phyloP scores from a whole-genome alignment of 75 land plant genomes.

The Azolla pinnata region DNA sequence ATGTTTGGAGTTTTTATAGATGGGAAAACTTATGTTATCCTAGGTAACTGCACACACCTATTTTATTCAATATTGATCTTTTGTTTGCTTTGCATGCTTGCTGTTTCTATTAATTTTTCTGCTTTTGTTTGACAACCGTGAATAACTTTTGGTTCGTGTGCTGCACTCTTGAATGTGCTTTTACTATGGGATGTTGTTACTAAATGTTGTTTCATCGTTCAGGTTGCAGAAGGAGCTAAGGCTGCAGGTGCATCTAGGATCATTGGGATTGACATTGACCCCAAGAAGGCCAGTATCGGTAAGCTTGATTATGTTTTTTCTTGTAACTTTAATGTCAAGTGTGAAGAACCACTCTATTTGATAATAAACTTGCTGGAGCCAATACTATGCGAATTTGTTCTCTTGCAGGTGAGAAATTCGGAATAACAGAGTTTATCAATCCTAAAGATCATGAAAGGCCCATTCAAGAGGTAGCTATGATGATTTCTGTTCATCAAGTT shows the following conservation, averaged over 20 bases:
- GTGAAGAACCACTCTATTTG: no score
- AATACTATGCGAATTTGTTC: conserved; percentile 1
- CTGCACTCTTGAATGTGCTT: no score
- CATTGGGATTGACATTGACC: conserved; percentile 74
- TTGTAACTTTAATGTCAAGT: no score
- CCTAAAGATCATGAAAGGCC: conserved; percentile 79
- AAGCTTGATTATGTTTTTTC: no score
- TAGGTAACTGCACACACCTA: no score
- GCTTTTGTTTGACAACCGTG: no score
- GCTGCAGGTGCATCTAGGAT: conserved; percentile 76
- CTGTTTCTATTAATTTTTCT: no score
- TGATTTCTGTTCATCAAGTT: no score
- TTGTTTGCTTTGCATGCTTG: no score
- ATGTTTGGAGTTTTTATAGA: background rate
- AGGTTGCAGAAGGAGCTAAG: conserved; percentile 94
- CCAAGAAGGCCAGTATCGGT: conserved; percentile 69
- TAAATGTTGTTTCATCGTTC: background rate
- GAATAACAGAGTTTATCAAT: conserved; percentile 75
- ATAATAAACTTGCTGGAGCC: background rate
- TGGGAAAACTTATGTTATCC: no score
- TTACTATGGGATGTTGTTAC: background rate
- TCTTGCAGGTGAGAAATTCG: conserved; percentile 71
- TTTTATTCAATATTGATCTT: no score
- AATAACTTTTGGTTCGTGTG: no score
- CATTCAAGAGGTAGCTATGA: conserved; percentile 61